Evolutionary conservation across 306 rosid species (phyloP).

Genomic region (Inga laurina): DNA sequence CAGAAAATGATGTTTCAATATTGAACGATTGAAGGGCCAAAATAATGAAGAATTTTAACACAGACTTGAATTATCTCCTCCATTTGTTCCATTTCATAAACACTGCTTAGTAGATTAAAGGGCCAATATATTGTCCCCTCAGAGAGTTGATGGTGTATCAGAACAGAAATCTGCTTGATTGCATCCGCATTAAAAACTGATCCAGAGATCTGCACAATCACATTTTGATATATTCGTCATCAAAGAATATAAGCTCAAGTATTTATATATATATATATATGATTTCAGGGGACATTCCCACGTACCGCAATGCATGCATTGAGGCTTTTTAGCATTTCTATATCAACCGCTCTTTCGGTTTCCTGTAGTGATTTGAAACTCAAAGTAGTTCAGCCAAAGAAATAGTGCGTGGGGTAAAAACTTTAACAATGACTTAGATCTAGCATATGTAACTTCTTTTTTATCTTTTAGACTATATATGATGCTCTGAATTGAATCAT

Average conservation of each 20-base stretch:
- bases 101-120: no score
- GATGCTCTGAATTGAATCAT: no score
- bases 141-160: not conserved
- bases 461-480: no score
- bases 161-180: not conserved
- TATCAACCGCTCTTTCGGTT: not conserved
- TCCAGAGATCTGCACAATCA: slow-evolving; percentile 16
- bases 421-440: not conserved
- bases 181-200: no score
- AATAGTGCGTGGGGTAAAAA: no score
- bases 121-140: not conserved
- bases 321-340: slow-evolving; percentile 7
- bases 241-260: no score
- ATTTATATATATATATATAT: no score
- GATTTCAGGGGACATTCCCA: not conserved
- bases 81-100: not conserved
- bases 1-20: no score
- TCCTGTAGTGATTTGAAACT: slow-evolving; percentile 29
- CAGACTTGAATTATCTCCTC: slow-evolving; percentile 29
- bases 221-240: not conserved
- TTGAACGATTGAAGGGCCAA: no score
- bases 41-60: not conserved
- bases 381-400: not conserved
- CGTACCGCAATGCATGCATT: slow-evolving; percentile 24
- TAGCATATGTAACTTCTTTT: no score